Evolutionary conservation across 257 asterid species (phyloP).

Genomic region (Nyctanthes arbortristis): DNA sequence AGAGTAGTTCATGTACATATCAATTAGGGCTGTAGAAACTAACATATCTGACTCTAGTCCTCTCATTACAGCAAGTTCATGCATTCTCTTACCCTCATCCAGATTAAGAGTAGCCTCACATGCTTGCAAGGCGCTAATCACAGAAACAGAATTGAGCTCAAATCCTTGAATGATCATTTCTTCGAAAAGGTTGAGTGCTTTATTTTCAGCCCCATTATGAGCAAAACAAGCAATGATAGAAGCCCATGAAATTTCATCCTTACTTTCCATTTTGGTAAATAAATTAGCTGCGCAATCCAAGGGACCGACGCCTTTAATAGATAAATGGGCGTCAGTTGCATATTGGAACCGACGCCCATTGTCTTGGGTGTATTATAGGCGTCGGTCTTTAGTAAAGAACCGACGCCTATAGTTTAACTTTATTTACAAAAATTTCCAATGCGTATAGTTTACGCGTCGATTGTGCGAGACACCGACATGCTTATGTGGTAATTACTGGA

Average conservation of each 20-base stretch:
- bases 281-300: constrained; percentile 40
- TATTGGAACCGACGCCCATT: too few relatives aligned
- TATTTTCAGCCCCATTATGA: constrained; percentile 48
- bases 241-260: constrained; percentile 85
- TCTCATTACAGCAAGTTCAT: constrained; percentile 42
- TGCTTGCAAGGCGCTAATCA: constrained; percentile 70
- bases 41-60: constrained; percentile 46
- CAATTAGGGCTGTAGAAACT: constrained; percentile 73
- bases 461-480: too few relatives aligned
- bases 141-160: constrained; percentile 44
- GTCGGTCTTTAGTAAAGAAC: too few relatives aligned
- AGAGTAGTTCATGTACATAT: constrained; percentile 78
- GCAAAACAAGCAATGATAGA: constrained; percentile 72
- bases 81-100: constrained; percentile 56
- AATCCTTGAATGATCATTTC: constrained; percentile 49
- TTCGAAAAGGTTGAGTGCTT: constrained; percentile 51
- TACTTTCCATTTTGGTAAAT: constrained; percentile 53
- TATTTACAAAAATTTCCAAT: too few relatives aligned
- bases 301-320: too few relatives aligned
- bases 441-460: too few relatives aligned
- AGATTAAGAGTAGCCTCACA: constrained; percentile 55
- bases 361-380: too few relatives aligned
- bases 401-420: too few relatives aligned
- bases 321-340: too few relatives aligned
- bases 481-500: too few relatives aligned